These are phyloP conservation scores for Pouteria campechiana DNA, from an alignment of 179 eudicot genomes.

Conservation along the genomic window DNA sequence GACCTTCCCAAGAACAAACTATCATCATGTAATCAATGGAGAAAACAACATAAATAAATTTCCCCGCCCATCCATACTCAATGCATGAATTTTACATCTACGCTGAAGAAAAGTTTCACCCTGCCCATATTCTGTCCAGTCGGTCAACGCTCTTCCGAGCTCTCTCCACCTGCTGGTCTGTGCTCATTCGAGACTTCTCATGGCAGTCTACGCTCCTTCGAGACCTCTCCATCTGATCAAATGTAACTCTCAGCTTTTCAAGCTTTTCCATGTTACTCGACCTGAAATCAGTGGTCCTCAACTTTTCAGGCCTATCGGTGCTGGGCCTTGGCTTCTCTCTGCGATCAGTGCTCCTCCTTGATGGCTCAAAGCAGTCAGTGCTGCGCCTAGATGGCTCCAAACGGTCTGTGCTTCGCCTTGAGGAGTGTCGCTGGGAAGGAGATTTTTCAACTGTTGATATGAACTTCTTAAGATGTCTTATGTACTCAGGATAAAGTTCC, in stretches of 20 bases:
- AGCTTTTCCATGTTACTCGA: constrained; percentile 42
- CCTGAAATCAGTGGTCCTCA: constrained; percentile 35
- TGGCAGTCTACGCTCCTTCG: constrained; percentile 70
- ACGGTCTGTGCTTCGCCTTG: constrained; percentile 60
- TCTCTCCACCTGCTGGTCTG: constrained; percentile 65
- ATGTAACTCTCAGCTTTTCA: constrained; percentile 44
- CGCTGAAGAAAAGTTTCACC: constrained; percentile 21
- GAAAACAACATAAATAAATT: too few species aligned
- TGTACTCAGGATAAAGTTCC: constrained; percentile 86
- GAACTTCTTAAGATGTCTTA: constrained; percentile 76
- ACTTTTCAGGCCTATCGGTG: constrained; percentile 39
- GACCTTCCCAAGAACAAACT: too few species aligned
- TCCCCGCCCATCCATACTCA: too few species aligned
- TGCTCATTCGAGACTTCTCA: constrained; percentile 58
- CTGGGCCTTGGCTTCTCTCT: constrained; percentile 65
- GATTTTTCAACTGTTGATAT: constrained; percentile 57
- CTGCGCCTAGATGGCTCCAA: constrained; percentile 62
- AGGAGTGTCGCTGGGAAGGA: constrained; percentile 52
- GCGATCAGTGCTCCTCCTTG: constrained; percentile 60
- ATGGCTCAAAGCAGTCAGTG: constrained; percentile 33
- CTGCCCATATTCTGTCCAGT: constrained; percentile 63
- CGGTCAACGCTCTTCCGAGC: constrained; percentile 85
- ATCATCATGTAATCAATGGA: too few species aligned
- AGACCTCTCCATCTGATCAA: constrained; percentile 73
- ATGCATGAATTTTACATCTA: too few species aligned